Conservation (phyloP, 208 protist species). For the Trypanosomatidae sp. region DNA sequence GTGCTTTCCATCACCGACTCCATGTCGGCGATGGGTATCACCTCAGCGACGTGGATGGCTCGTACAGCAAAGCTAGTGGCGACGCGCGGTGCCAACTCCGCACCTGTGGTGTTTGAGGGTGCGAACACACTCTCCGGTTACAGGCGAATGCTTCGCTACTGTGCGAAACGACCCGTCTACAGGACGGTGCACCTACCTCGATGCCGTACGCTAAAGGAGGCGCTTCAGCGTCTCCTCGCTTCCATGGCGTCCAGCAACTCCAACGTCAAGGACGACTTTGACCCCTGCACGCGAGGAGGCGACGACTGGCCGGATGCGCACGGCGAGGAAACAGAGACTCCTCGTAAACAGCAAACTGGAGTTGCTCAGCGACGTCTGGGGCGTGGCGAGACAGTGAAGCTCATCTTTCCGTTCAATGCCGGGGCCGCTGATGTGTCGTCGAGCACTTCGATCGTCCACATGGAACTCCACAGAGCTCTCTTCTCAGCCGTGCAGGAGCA, state of each 20-base stretch:
- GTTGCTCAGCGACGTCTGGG: background rate
- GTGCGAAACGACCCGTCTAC: constrained; percentile 5
- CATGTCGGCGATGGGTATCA: constrained; percentile 4
- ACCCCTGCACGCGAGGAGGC: background rate
- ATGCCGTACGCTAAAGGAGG: background rate
- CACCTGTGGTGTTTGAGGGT: constrained; percentile 6
- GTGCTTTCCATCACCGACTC: constrained; percentile 17
- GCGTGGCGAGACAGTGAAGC: background rate
- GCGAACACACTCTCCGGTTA: constrained; percentile 14
- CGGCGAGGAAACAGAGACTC: background rate
- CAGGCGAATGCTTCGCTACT: constrained; percentile 16
- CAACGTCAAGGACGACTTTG: background rate
- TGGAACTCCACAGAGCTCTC: background rate
- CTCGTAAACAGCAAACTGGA: background rate
- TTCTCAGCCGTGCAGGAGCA: background rate
- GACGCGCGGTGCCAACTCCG: background rate
- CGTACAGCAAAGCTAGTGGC: constrained; percentile 2
- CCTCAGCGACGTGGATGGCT: constrained; percentile 11
- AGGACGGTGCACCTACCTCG: constrained; percentile 1
- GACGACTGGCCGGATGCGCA: background rate
- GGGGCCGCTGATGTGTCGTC: background rate
- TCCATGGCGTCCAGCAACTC: background rate
- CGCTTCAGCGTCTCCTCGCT: background rate
- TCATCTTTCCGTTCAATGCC: constrained; percentile 5
- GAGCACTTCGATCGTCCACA: background rate